Conservation (phyloP, 495 filamentous ascomycete genomes). For the Entonaema liquescens region DNA sequence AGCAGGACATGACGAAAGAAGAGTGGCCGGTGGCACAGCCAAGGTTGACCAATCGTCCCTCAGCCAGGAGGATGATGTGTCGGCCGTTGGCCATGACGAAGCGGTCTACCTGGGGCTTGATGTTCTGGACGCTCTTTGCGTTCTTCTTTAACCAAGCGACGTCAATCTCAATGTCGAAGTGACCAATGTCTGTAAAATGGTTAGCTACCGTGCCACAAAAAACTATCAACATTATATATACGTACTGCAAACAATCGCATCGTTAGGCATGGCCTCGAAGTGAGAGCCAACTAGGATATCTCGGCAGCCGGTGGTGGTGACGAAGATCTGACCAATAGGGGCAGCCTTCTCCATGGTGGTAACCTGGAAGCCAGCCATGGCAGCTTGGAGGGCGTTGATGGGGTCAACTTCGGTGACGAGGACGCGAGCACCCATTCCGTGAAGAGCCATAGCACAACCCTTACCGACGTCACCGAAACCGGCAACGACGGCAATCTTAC, state of each 20-base stretch:
- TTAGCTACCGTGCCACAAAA: conserved; percentile 25
- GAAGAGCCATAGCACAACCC: conserved; percentile 94
- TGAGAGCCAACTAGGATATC: conserved; percentile 92
- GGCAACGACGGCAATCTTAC: conserved; percentile 96
- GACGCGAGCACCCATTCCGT: conserved; percentile 96
- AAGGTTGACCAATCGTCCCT: conserved; percentile 98
- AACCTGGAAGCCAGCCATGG: conserved; percentile 96
- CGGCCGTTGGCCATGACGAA: conserved; percentile 92
- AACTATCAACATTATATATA: conserved; percentile 35
- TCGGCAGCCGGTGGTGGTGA: conserved; percentile 98
- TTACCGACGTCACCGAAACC: conserved; percentile 99
- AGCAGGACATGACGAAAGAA: conserved; percentile 99
- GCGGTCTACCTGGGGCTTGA: conserved; percentile 99
- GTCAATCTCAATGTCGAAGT: conserved; percentile 99
- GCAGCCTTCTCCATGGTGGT: conserved; percentile 97
- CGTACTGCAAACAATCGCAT: conserved; percentile 98
- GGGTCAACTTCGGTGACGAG: conserved; percentile 97
- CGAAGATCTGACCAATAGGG: conserved; percentile 91
- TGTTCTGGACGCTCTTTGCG: conserved; percentile 87
- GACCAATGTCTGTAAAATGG: conserved; percentile 81
- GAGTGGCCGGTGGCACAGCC: conserved; percentile 99
- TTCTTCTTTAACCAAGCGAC: conserved; percentile 99
- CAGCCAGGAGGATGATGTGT: conserved; percentile 97
- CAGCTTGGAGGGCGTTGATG: conserved; percentile 99
- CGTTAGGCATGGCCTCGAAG: conserved; percentile 97